Evolutionary conservation across 1,284 basidiomycete genomes (phyloP), one percentile per base, ranked within the genome.

Genomic region (Schizophyllum amplum): DNA sequence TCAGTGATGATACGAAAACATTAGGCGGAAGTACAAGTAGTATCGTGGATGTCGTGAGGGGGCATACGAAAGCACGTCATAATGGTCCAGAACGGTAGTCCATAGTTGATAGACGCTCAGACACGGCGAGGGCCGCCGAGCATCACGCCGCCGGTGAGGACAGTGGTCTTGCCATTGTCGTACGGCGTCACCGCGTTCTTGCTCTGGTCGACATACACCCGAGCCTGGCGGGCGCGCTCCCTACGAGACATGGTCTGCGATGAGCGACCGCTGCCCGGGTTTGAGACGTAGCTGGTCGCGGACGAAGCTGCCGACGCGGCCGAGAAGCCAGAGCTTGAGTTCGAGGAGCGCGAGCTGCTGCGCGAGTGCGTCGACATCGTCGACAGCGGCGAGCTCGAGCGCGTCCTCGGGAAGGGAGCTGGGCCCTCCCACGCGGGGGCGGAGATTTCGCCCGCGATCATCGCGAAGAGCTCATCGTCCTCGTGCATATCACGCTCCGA

Each of bases 111-210:
- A 17, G 7, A 42, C 33, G 7, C 33, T 42, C 33, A 42, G 33
- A 17, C 33, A 17, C 33, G 42, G 54, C 72, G 73, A 63, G 61
- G 72, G 53, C 72, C 79, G 55, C 87, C 87, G 61, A 91, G 85
- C 87, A 91, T 91, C 62, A 90, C 88, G 62, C 88, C 87, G 56
- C 87, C 87, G 5, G 88, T 89, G 61, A 91, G 79, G 54, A 90
- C 88, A 47, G 87, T 90, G 57, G 87, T 91, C 77, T 90, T 90
- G 62, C 88, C 87, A 59, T 87, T 88, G 63, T 90, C 87, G 66
- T 91, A 91, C 66, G 86, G 86, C 52, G 87, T 90, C 59, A 90
- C 85, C 55, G 86, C 84, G 50, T 71, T 87, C 76, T 84, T 90
- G 64, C 81, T 71, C 23, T 76, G 77, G 68, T 91, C 87, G 55